A percentile compares a stretch with the other conserved stretches of the same genome.
These are phyloP conservation scores for Pseudogymnoascus sp. DNA, from an alignment of 2,329 filamentous ascomycete species.

Conservation along the genomic window DNA sequence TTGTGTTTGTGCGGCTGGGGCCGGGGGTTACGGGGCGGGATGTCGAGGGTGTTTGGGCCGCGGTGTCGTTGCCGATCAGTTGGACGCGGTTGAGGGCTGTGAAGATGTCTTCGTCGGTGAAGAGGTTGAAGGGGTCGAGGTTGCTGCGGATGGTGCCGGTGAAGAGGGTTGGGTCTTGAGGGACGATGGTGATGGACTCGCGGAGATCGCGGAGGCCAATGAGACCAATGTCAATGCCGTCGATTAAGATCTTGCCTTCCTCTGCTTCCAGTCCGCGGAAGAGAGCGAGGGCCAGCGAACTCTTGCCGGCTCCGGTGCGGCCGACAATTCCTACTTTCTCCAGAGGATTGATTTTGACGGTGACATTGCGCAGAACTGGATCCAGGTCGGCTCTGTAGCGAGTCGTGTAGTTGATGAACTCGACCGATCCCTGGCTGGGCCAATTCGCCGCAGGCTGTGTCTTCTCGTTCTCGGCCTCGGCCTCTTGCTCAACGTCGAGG, in stretches of 20 bases:
- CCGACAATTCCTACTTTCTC: constrained; percentile 97
- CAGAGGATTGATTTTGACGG: constrained; percentile 74
- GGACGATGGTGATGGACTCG: constrained; percentile 92
- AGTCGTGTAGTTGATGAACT: constrained; percentile 85
- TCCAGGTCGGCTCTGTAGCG: constrained; percentile 84
- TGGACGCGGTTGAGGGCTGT: constrained; percentile 80
- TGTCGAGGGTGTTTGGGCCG: constrained; percentile 25
- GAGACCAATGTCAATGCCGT: constrained; percentile 78
- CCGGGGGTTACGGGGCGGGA: constrained; percentile 21
- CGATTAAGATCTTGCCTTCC: constrained; percentile 80
- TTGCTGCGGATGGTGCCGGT: constrained; percentile 88
- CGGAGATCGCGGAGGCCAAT: constrained; percentile 93
- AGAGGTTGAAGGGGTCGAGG: constrained; percentile 82
- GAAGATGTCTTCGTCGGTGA: constrained; percentile 87
- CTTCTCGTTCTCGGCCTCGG: constrained; percentile 67
- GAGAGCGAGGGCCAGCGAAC: constrained; percentile 82
- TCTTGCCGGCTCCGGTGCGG: constrained; percentile 92
- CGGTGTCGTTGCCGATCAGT: constrained; percentile 54
- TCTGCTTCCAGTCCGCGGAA: constrained; percentile 93
- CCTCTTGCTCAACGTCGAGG: constrained; percentile 91
- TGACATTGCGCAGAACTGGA: constrained; percentile 74
- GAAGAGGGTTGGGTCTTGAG: constrained; percentile 93
- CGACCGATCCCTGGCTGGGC: constrained; percentile 78
- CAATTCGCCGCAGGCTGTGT: constrained; percentile 72
- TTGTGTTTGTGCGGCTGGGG: background rate